Evolutionary conservation across 2,329 filamentous ascomycete species (phyloP).

Genomic region (Beauveria pseudobassiana): DNA sequence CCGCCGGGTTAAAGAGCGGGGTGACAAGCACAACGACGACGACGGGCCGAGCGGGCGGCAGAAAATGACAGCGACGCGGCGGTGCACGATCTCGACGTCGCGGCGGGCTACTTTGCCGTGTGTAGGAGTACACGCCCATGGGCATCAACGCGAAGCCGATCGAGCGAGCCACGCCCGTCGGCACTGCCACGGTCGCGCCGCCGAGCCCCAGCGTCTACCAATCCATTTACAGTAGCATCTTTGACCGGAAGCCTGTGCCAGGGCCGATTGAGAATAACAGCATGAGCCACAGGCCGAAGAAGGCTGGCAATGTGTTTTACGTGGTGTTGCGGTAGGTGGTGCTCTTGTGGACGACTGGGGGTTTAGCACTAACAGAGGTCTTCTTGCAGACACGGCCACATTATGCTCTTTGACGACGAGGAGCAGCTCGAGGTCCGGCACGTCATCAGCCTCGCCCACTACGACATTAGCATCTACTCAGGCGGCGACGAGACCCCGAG

Average conservation of each 20-base stretch:
- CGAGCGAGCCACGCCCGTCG: conserved; percentile 74
- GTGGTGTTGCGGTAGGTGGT: conserved; percentile 67
- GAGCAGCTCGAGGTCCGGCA: conserved; percentile 94
- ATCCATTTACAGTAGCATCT: conserved; percentile 94
- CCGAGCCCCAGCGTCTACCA: conserved; percentile 94
- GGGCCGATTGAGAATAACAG: conserved; percentile 41
- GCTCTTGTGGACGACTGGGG: too few species aligned
- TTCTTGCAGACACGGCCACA: conserved; percentile 69
- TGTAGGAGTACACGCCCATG: conserved; percentile 88
- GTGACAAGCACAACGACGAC: conserved; percentile 33
- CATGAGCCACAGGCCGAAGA: conserved; percentile 48
- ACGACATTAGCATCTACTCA: conserved; percentile 77
- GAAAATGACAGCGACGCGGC: conserved; percentile 2
- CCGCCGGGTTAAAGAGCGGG: conserved; percentile 53
- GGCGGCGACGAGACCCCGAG: conserved; percentile 71
- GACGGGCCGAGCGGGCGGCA: neutral
- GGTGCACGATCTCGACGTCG: conserved; percentile 59
- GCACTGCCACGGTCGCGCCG: conserved; percentile 63
- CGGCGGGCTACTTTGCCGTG: conserved; percentile 90
- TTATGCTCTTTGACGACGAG: conserved; percentile 96
- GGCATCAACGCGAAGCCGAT: conserved; percentile 90
- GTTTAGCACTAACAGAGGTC: neutral
- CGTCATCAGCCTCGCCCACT: conserved; percentile 86
- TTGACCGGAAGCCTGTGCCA: conserved; percentile 62
- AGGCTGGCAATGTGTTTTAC: conserved; percentile 83